Conservation (phyloP, 78 protist genomes). For the Creolimax fragrantissima region DNA sequence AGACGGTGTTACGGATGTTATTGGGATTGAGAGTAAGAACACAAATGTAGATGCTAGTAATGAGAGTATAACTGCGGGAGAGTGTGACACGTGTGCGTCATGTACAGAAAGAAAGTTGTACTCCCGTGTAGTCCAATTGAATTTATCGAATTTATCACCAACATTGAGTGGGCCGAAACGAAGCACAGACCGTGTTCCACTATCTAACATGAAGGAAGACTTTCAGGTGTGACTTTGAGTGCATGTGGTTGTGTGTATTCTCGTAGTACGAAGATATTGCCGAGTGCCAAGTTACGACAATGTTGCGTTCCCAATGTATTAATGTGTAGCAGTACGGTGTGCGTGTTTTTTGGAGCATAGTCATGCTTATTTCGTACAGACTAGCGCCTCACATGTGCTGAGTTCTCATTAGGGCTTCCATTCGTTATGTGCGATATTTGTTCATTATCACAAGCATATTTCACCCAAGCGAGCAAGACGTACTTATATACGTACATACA, state of each 20-base stretch:
- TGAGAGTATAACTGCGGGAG: neutral
- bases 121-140: conserved; percentile 36
- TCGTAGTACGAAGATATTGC: no score
- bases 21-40: no score
- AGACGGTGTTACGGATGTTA: neutral
- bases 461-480: neutral
- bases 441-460: no score
- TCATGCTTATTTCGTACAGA: no score
- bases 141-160: conserved; percentile 63
- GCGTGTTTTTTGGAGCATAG: no score
- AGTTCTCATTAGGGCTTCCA: no score
- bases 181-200: conserved; percentile 74
- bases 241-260: no score
- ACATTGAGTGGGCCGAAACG: conserved; percentile 55
- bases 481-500: neutral
- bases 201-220: conserved; percentile 51
- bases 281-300: no score
- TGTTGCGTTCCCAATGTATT: no score
- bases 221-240: conserved; percentile 41
- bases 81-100: neutral
- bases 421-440: no score
- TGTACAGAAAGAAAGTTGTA: neutral
- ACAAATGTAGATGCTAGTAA: neutral
- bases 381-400: no score
- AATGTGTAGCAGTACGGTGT: no score